Conservation (phyloP, 257 asterid species). For the Rehmannia glutinosa region DNA sequence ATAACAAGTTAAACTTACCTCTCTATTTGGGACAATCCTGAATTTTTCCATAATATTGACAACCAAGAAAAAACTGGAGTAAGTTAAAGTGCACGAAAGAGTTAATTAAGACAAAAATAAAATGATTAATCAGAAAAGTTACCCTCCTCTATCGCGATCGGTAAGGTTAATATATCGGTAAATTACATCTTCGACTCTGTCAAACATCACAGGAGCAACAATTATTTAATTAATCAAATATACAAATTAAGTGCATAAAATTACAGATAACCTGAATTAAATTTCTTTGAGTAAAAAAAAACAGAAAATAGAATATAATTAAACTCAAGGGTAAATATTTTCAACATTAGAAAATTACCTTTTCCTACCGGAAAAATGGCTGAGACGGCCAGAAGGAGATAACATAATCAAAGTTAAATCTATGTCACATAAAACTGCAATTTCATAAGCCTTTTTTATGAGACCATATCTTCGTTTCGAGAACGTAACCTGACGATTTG, state of each 20-base stretch:
- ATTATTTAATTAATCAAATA: background rate
- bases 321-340: too few relatives aligned
- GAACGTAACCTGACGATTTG: conserved; percentile 69
- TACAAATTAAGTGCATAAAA: too few relatives aligned
- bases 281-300: background rate
- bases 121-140: background rate
- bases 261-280: background rate
- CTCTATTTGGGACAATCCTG: conserved; percentile 50
- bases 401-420: conserved; percentile 67
- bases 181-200: conserved; percentile 73
- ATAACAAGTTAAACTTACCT: conserved; percentile 25
- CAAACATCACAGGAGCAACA: background rate
- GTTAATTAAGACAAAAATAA: background rate
- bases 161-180: conserved; percentile 55
- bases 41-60: background rate
- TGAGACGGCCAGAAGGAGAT: conserved; percentile 71
- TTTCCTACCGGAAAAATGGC: conserved; percentile 67
- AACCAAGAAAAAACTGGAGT: background rate
- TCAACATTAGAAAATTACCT: too few relatives aligned
- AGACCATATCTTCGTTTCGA: conserved; percentile 85
- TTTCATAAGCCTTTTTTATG: conserved; percentile 74
- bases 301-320: background rate
- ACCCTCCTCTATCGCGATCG: conserved; percentile 75
- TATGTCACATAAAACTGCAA: conserved; percentile 66
- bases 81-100: background rate